These are phyloP conservation scores for Yamadazyma atlantica DNA, from an alignment of 1,139 yeast species.

Conservation along the genomic window DNA sequence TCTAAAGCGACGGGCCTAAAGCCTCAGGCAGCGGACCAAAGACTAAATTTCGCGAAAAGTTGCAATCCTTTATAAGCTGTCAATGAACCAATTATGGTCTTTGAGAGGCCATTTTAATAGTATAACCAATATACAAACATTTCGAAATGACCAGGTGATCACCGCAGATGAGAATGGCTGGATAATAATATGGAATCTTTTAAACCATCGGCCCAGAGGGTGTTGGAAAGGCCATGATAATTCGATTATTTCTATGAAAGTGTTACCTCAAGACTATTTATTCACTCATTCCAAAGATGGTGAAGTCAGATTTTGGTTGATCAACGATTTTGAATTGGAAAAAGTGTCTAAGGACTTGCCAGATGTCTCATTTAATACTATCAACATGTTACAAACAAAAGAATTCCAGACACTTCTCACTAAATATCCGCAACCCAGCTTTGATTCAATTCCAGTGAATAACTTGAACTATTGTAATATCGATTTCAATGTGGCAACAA, in stretches of 20 bases:
- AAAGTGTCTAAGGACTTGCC: constrained; percentile 9
- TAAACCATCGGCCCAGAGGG: constrained; percentile 15
- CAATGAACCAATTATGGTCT: constrained; percentile 16
- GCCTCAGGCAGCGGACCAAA: no score
- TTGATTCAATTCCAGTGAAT: constrained; percentile 51
- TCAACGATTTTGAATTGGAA: constrained; percentile 9
- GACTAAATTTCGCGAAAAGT: no score
- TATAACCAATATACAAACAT: constrained; percentile 11
- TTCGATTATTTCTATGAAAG: constrained; percentile 42
- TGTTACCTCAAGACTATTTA: constrained; percentile 30
- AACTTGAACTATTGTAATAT: constrained; percentile 58
- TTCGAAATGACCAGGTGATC: constrained; percentile 15
- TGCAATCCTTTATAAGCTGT: no score
- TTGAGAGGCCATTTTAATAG: constrained; percentile 22
- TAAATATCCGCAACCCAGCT: constrained; percentile 18
- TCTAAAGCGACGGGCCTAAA: no score
- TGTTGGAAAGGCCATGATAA: constrained; percentile 54
- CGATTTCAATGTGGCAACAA: constrained; percentile 22
- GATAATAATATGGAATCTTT: constrained; percentile 52
- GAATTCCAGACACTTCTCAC: constrained; percentile 10
- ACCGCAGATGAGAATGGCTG: constrained; percentile 50
- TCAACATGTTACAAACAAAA: constrained; percentile 8
- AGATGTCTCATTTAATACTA: constrained; percentile 12
- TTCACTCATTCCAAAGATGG: constrained; percentile 60
- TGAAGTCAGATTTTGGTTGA: constrained; percentile 47